Percentiles rank a stretch among this genome's conserved stretches.
Evolutionary conservation across 2,329 filamentous ascomycete species (phyloP).

Genomic region (Triangularia verruculosa): DNA sequence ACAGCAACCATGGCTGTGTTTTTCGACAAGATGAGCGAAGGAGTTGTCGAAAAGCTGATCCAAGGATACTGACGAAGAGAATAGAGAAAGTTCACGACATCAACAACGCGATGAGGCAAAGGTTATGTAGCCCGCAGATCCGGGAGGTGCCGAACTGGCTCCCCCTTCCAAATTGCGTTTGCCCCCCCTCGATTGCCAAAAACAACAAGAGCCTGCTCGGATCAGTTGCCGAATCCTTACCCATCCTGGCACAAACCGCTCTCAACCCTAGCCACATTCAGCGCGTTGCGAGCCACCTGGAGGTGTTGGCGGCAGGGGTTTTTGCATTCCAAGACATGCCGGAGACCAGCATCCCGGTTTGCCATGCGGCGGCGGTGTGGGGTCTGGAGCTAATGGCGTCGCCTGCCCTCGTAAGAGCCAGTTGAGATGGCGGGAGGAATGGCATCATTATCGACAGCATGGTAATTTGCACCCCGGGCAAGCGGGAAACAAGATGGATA

Average conservation of each 20-base stretch:
- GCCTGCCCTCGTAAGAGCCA: neutral
- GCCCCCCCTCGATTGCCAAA: neutral
- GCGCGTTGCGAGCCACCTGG: neutral
- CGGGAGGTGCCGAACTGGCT: constrained; percentile 7
- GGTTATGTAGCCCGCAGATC: constrained; percentile 11
- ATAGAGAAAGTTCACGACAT: neutral
- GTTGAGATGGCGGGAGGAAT: neutral
- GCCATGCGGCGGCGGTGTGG: neutral
- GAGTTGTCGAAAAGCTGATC: constrained; percentile 16
- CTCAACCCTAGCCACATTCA: neutral
- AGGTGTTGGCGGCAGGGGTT: neutral
- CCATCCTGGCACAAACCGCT: neutral
- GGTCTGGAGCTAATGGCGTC: neutral
- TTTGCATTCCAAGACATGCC: neutral
- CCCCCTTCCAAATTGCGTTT: neutral
- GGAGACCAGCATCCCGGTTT: neutral
- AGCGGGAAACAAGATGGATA: neutral
- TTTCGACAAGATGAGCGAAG: constrained; percentile 20
- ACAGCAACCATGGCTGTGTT: constrained; percentile 18
- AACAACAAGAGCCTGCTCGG: neutral
- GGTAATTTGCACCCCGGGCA: neutral
- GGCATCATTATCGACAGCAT: neutral
- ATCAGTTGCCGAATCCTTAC: neutral
- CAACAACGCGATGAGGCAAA: constrained; percentile 9
- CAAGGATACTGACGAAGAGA: constrained; percentile 5